These are phyloP conservation scores for Populus tomentosa DNA, from an alignment of 441 rosid species.

Conservation along the genomic window DNA sequence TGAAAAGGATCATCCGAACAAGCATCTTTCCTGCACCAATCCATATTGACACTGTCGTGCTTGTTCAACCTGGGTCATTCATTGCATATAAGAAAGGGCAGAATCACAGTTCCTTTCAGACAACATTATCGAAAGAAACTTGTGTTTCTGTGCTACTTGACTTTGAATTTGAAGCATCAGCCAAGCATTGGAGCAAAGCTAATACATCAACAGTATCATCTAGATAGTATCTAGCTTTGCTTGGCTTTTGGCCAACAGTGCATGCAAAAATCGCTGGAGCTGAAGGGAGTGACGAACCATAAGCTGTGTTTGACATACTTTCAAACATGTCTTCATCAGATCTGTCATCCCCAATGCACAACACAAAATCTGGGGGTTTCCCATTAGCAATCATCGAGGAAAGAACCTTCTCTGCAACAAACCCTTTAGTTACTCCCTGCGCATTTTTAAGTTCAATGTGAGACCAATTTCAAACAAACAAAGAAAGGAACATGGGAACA, in stretches of 20 bases:
- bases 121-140: constrained; percentile 24
- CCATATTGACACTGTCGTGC: not conserved
- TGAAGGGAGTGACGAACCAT: constrained; percentile 19
- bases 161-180: constrained; percentile 21
- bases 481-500: not conserved
- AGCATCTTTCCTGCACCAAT: not conserved
- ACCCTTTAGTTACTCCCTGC: constrained; percentile 57
- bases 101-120: not conserved
- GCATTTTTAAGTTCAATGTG: constrained; percentile 15
- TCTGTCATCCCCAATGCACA: constrained; percentile 58
- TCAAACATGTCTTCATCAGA: constrained; percentile 67
- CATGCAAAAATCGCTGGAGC: constrained; percentile 47
- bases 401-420: constrained; percentile 43
- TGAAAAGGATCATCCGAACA: not conserved
- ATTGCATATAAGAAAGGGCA: not conserved
- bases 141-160: constrained; percentile 13
- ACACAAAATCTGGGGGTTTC: constrained; percentile 43
- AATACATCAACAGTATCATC: constrained; percentile 37
- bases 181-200: constrained; percentile 30
- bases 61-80: not conserved
- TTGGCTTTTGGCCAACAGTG: constrained; percentile 52
- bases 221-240: constrained; percentile 55
- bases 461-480: not conserved
- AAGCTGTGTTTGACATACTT: constrained; percentile 30
- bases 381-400: constrained; percentile 24